Evolutionary conservation across 192 early-diverging fungal genomes (phyloP).

Genomic region (Backusella circina): DNA sequence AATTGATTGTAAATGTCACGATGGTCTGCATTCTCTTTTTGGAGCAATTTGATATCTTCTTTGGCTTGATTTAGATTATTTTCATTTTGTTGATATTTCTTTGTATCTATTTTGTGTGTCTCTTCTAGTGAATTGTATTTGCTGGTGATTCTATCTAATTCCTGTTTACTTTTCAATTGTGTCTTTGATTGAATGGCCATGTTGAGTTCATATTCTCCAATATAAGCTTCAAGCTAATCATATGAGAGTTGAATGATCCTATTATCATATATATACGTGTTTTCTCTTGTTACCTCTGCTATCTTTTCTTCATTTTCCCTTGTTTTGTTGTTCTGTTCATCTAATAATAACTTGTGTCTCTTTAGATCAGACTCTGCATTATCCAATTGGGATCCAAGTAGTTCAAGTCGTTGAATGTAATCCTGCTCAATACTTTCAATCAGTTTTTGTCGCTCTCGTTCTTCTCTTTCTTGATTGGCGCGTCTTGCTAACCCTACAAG

Average conservation of each 20-base stretch:
- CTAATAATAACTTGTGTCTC: not conserved
- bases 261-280: too few relatives aligned
- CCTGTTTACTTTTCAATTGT: not conserved
- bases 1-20: constrained; percentile 1
- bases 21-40: not conserved
- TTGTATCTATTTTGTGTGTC: not conserved
- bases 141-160: not conserved
- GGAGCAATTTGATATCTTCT: not conserved
- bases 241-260: not conserved
- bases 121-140: not conserved
- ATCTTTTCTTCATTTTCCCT: not conserved
- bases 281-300: not conserved
- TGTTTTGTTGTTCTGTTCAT: not conserved
- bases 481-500: not conserved
- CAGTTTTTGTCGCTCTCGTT: not conserved
- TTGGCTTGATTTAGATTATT: not conserved
- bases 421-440: not conserved
- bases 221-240: not conserved
- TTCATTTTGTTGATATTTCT: not conserved
- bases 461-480: not conserved
- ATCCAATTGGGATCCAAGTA: not conserved
- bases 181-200: not conserved
- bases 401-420: not conserved
- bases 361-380: not conserved
- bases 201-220: not conserved